A percentile compares a stretch with the other conserved stretches of the same genome.
Evolutionary conservation across 495 filamentous ascomycete genomes (phyloP).

Genomic region (Acidiella bohemica): DNA sequence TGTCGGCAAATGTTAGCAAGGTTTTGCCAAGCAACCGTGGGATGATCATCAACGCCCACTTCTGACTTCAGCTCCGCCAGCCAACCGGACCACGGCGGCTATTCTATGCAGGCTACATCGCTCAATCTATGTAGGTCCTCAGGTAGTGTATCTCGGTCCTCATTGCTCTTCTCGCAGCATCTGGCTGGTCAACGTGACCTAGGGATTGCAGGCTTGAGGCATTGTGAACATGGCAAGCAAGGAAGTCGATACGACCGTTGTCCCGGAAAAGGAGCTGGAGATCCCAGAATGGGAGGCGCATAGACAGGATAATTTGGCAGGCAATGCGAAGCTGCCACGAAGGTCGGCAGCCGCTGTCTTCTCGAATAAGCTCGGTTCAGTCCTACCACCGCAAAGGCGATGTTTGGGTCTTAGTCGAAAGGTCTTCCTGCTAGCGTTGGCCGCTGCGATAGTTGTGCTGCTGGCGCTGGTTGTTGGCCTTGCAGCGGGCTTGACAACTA

Average conservation of each 20-base stretch:
- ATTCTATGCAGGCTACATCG: too few species aligned
- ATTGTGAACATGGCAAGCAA: neutral
- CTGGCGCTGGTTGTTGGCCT: conserved; percentile 44
- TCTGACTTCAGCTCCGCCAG: too few species aligned
- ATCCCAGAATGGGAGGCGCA: conserved; percentile 14
- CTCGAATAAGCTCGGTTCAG: conserved; percentile 19
- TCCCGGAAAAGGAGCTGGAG: conserved; percentile 20
- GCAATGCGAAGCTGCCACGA: neutral
- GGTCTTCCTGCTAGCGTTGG: conserved; percentile 30
- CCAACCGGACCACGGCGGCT: too few species aligned
- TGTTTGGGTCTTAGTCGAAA: conserved; percentile 33
- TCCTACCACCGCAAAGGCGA: conserved; percentile 30
- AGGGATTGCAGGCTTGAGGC: too few species aligned
- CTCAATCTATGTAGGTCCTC: too few species aligned
- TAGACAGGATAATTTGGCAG: too few species aligned
- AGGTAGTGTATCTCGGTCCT: too few species aligned
- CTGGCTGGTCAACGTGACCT: too few species aligned
- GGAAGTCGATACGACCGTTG: neutral
- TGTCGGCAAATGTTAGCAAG: too few species aligned
- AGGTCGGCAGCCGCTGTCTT: neutral
- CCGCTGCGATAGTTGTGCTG: conserved; percentile 26
- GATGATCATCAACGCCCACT: too few species aligned
- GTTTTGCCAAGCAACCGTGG: too few species aligned
- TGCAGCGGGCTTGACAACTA: conserved; percentile 37
- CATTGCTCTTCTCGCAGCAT: too few species aligned